Base-by-base conservation (phyloP, 2,329 filamentous ascomycete species). In the Epichloe gansuensis region DNA sequence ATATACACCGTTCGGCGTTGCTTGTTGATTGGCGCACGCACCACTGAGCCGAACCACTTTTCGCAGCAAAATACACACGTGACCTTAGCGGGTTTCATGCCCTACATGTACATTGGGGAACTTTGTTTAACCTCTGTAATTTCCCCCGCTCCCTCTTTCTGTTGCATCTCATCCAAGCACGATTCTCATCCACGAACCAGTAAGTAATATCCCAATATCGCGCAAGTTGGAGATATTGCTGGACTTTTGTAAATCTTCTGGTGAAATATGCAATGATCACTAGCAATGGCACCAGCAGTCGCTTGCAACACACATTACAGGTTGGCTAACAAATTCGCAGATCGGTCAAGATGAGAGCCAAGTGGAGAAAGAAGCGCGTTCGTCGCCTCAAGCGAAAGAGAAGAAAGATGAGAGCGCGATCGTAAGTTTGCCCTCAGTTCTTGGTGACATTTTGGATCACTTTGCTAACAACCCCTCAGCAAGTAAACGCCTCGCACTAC, bases 341-440 rank as follows among this genome's bases (percentile, higher is more conserved):
- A 61, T 64, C 63, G 71, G 74, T 75, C 77, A 82, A 75, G 76
- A 82, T 84, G 80, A 79, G 91, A 93, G 90, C 89, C 72, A 97
- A 97, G 82, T 97, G 93, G 93, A 93, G 91, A 82, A 98, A 98
- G 87, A 98, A 98, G 91, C 84, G 93, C 74, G 90, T 95, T 78
- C 83, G 93, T 70, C 85, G 93, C 76, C 89, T 98, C 75, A 97
- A 97, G 87, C 86, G 90, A 73, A 98, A 98, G 90, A 89, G 93
- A 80, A 94, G 93, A 89, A 98, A 98, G 91, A 95, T 93, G 78
- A 84, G 93, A 74, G 93, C 91, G 68, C 80, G 93, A 79, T 90
- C 84, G 93, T 97, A 81, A 82, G 89, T 77, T 38, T 21, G n/a
- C 15, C 17, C 21, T 4, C 17, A 34, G 7, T 36, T 17, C 9